Evolutionary conservation across 306 rosid species (phyloP).

Genomic region (Inga oerstediana): DNA sequence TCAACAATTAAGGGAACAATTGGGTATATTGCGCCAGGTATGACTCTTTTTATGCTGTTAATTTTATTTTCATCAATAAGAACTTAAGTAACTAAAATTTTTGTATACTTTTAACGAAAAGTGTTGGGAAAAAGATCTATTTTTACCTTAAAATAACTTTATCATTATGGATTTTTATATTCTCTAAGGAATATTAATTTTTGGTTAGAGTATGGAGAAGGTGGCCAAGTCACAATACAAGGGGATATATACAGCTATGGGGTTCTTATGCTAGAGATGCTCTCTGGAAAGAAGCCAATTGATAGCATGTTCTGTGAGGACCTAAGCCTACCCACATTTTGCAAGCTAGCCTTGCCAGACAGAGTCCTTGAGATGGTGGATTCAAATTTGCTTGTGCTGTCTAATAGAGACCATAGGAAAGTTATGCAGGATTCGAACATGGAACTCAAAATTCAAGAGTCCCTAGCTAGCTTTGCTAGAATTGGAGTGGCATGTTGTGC

Average conservation of each 20-base stretch:
- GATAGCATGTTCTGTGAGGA: slow-evolving; percentile 27
- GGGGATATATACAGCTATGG: slow-evolving; percentile 7
- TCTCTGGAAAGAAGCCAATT: slow-evolving; percentile 31
- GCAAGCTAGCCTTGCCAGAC: slow-evolving; percentile 19
- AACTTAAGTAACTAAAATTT: neutral
- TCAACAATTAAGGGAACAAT: slow-evolving; percentile 33
- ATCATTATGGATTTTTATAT: neutral
- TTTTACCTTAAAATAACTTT: neutral
- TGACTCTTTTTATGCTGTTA: neutral
- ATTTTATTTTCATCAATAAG: neutral
- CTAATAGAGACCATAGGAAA: neutral
- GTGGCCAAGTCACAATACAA: neutral
- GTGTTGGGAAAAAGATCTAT: neutral
- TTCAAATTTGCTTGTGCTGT: neutral
- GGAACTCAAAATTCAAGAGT: neutral
- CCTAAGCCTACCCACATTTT: slow-evolving; percentile 8
- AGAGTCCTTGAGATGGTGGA: slow-evolving; percentile 24
- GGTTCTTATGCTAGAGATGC: slow-evolving; percentile 39
- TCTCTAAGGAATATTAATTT: neutral
- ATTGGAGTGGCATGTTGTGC: slow-evolving; percentile 42
- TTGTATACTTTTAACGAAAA: too few species aligned
- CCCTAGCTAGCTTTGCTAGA: slow-evolving; percentile 7
- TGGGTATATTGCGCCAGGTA: slow-evolving; percentile 39
- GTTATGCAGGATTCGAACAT: neutral
- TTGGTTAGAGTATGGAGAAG: slow-evolving; percentile 35